Evolutionary conservation across 768 basidiomycete species (phyloP), one percentile per base, ranked within the genome.

Genomic region (Cystobasidium tubakii): DNA sequence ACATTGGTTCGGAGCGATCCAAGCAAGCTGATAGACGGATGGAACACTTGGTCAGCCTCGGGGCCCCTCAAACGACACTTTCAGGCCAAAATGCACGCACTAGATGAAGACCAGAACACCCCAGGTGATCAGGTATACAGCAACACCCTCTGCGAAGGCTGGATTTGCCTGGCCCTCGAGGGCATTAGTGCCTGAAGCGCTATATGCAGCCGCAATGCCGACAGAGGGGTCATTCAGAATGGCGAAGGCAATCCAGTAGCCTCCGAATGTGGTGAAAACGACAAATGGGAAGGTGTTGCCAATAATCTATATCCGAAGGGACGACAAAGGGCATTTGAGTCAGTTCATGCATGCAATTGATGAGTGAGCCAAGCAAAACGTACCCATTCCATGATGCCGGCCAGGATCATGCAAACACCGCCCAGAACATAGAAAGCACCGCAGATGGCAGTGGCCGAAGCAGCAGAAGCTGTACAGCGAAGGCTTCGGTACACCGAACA

Each of bases 211-310:
- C 0, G 77, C 79, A 7, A 79, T 66, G 1, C 39, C 73, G n/a
- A 78, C 70, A 3, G 9, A 42, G 0, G 78, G 78, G 21, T 77
- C 67, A 12, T 77, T 74, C 1, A 79, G 65, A 66, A 76, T 77
- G 4, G 66, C 78, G 55, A 78, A 76, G 0, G 71, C 74, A 15
- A 76, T n/a, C 75, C 78, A 79, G 66, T 77, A 78, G 9, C 69
- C 69, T 7, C 77, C 77, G 53, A 79, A 79, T 10, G 75, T 77
- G 43, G 70, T 54, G 66, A 79, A 79, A 21, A 78, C 79, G 36
- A 77, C 73, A 60, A 77, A 76, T 1, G 79, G 73, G 67, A 79
- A 79, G 4, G 79, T 78, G 60, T 77, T 79, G 25, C 64, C 70
- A 21, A 74, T 42, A 1, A 74, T 21, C 27, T 34, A 39, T 33